A percentile compares a stretch with the other conserved stretches of the same genome.
These are phyloP conservation scores for Teratosphaeria pseudoeucalypti DNA, from an alignment of 2,329 filamentous ascomycete genomes.

Conservation along the genomic window DNA sequence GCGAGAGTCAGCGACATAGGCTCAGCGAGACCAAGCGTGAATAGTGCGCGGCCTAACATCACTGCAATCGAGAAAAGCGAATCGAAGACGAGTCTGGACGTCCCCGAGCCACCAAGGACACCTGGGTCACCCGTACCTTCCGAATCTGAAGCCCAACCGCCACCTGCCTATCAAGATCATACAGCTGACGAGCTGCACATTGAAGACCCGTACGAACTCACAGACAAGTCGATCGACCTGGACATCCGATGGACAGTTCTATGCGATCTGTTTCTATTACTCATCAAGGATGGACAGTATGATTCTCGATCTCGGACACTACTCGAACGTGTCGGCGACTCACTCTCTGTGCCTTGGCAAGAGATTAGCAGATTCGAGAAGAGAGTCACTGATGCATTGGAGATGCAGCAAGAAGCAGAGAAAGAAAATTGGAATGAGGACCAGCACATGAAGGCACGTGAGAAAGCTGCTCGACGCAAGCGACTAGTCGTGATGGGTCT, in stretches of 20 bases:
- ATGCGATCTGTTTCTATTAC: constrained; percentile 85
- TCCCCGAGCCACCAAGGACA: constrained; percentile 9
- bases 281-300: constrained; percentile 94
- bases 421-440: constrained; percentile 98
- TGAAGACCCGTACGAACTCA: constrained; percentile 70
- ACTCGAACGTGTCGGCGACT: constrained; percentile 70
- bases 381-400: constrained; percentile 86
- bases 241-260: constrained; percentile 95
- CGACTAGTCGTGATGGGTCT: constrained; percentile 93
- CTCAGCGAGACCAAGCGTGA: constrained; percentile 24
- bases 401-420: constrained; percentile 91
- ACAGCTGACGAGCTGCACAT: constrained; percentile 67
- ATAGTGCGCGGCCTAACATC: constrained; percentile 15
- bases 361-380: constrained; percentile 97
- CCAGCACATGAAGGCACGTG: constrained; percentile 77
- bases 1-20: neutral
- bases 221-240: constrained; percentile 78
- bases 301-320: constrained; percentile 78
- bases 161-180: constrained; percentile 48
- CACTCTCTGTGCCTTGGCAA: constrained; percentile 74
- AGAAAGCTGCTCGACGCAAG: constrained; percentile 69
- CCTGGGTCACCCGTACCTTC: constrained; percentile 25
- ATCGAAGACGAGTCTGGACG: constrained; percentile 10
- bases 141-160: constrained; percentile 7
- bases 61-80: constrained; percentile 6